These are phyloP conservation scores for Neospora caninum DNA, from an alignment of 169 alveolate species.

Conservation along the genomic window DNA sequence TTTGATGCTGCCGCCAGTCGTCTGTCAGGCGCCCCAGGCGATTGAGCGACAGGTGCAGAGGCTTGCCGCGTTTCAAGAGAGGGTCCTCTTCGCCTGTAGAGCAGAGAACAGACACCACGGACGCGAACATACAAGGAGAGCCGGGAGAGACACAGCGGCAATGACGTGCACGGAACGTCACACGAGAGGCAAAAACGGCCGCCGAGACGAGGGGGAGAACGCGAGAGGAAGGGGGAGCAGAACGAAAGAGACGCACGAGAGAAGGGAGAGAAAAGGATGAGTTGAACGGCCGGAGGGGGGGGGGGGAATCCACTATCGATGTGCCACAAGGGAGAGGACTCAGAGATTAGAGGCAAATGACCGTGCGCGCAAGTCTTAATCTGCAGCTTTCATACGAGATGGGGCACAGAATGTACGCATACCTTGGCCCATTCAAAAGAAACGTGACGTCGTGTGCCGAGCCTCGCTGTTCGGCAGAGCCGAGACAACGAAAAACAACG, in stretches of 20 bases:
- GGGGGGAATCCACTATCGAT: not conserved
- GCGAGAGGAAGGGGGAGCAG: not conserved
- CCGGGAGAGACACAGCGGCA: not conserved
- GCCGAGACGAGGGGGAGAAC: not conserved
- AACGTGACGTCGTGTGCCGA: too few relatives aligned
- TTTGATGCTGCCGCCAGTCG: constrained; percentile 35
- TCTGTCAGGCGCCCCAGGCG: constrained; percentile 28
- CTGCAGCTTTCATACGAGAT: too few relatives aligned
- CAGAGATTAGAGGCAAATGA: too few relatives aligned
- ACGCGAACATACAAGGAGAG: not conserved
- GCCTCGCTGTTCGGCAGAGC: too few relatives aligned
- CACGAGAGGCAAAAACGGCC: too few relatives aligned
- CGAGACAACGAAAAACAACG: too few relatives aligned
- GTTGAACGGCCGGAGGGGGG: too few relatives aligned
- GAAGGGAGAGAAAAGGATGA: too few relatives aligned
- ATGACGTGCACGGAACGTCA: not conserved
- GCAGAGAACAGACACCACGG: not conserved
- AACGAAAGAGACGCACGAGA: too few relatives aligned
- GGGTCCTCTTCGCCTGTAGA: constrained; percentile 40
- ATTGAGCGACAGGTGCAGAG: not conserved
- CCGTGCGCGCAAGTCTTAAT: too few relatives aligned
- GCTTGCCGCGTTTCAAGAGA: constrained; percentile 35
- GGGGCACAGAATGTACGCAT: too few relatives aligned
- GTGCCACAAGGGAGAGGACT: not conserved
- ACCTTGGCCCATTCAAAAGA: too few relatives aligned